Conservation (phyloP, 805 yeast genomes). For the Ogataea angusta region DNA sequence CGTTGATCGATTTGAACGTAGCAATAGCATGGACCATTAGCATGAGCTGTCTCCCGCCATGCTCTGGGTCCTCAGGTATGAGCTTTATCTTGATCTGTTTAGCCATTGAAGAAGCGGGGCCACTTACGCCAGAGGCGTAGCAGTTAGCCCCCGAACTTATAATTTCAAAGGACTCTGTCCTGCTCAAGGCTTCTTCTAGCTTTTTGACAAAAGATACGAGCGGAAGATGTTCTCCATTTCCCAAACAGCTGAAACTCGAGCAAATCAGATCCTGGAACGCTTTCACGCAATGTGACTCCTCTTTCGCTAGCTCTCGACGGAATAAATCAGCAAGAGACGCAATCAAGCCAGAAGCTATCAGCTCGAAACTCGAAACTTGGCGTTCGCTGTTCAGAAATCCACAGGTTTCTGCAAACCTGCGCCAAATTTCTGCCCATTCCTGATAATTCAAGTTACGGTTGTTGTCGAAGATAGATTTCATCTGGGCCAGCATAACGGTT, state of each 20-base stretch:
- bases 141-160: conserved; percentile 41
- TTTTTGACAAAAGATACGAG: conserved; percentile 49
- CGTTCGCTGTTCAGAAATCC: conserved; percentile 22
- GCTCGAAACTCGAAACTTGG: conserved; percentile 67
- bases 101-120: conserved; percentile 60
- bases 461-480: conserved; percentile 25
- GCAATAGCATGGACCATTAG: conserved; percentile 59
- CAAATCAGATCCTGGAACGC: conserved; percentile 46
- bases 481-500: conserved; percentile 27
- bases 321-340: conserved; percentile 40
- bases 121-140: conserved; percentile 13
- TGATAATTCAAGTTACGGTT: conserved; percentile 24
- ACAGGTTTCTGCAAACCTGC: conserved; percentile 34
- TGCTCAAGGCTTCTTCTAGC: conserved; percentile 68
- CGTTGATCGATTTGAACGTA: conserved; percentile 50
- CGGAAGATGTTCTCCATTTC: conserved; percentile 32
- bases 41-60: conserved; percentile 30
- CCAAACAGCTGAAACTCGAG: conserved; percentile 30
- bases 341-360: conserved; percentile 65
- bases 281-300: conserved; percentile 33
- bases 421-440: conserved; percentile 38
- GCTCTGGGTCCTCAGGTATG: conserved; percentile 30
- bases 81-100: conserved; percentile 66
- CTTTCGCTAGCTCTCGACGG: conserved; percentile 23
- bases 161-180: conserved; percentile 72